Evolutionary conservation across 2,329 filamentous ascomycete genomes (phyloP), one percentile per base, ranked within the genome.

Genomic region (Aureobasidium sp.): DNA sequence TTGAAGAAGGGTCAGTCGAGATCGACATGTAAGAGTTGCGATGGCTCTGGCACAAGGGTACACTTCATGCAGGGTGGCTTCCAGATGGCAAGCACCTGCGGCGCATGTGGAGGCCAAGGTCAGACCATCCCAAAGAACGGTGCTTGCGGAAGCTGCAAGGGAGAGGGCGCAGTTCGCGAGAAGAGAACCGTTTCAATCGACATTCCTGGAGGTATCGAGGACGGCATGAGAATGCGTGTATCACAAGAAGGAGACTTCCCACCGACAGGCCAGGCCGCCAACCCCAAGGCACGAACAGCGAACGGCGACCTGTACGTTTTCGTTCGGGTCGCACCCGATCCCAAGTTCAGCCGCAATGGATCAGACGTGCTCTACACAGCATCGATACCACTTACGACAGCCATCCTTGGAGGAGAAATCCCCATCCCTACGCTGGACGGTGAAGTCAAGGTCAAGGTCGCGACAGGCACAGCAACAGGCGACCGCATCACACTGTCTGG

Each of bases 351-450:
- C 66, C 87, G 94, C 63, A 84, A 86, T 50, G 94, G 94, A 49
- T 88, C 91, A 53, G 91, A 99, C 71, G 89, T 99, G 53, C 82
- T 97, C 5, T 94, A 97, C 77, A 97, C 92, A 1, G 91, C 94
- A 15, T 86, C 85, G 11, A 88, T 99, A 64, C 93, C 94, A 16
- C 81, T 99, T 61, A 97, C 94, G 3, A 99, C 94, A 10, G 94
- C 94, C 7, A 77, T 97, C 25, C 83, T 99, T 0, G 94, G 94
- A 68, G 94, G 94, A 62, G 91, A 97, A 73, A 89, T 95, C 64
- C 86, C 82, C 13, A 84, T 99, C 29, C 94, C 94, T 2, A 99
- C 94, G 0, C 81, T 99, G 29, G 91, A 97, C 67, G 91, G 90
- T 55, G 84, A 93, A 53, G 91, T 96, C 69, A 93, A 90, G 73